phyloP scores from a whole-genome alignment of 2,329 filamentous ascomycete genomes.

The Sclerotinia borealis region DNA sequence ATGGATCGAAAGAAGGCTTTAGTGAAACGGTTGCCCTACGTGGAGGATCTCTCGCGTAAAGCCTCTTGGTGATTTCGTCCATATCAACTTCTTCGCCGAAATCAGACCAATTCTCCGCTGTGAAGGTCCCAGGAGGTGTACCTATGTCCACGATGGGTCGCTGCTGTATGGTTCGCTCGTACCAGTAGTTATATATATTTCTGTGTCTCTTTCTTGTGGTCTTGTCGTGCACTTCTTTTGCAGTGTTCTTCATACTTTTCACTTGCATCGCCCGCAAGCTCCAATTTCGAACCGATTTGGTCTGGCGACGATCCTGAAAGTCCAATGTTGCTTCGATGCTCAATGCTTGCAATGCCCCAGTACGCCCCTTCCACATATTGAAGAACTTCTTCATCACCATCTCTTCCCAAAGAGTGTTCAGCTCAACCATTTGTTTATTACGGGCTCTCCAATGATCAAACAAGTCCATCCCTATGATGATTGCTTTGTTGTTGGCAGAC shows the following conservation, averaged over 20 bases:
- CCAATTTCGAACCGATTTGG: slow-evolving; percentile 30
- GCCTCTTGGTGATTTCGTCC: slow-evolving; percentile 21
- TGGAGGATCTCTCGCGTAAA: slow-evolving; percentile 17
- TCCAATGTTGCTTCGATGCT: slow-evolving; percentile 26
- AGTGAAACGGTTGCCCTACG: not conserved
- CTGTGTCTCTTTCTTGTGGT: slow-evolving; percentile 31
- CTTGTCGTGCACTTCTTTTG: slow-evolving; percentile 29
- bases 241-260: slow-evolving; percentile 25
- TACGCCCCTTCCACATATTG: slow-evolving; percentile 25
- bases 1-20: not conserved
- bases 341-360: slow-evolving; percentile 21
- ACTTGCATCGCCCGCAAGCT: slow-evolving; percentile 27
- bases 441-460: slow-evolving; percentile 31
- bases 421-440: slow-evolving; percentile 25
- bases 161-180: slow-evolving; percentile 24
- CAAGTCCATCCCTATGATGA: slow-evolving; percentile 27
- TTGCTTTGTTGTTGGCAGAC: slow-evolving; percentile 22
- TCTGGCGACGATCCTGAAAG: slow-evolving; percentile 28
- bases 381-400: slow-evolving; percentile 25
- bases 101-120: slow-evolving; percentile 29
- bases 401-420: slow-evolving; percentile 24
- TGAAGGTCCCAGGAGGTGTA: slow-evolving; percentile 17
- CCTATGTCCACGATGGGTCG: slow-evolving; percentile 15
- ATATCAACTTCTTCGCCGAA: slow-evolving; percentile 26
- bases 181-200: slow-evolving; percentile 32